Conservation (phyloP, 495 filamentous ascomycete species). For the Chaetomium fimeti region DNA sequence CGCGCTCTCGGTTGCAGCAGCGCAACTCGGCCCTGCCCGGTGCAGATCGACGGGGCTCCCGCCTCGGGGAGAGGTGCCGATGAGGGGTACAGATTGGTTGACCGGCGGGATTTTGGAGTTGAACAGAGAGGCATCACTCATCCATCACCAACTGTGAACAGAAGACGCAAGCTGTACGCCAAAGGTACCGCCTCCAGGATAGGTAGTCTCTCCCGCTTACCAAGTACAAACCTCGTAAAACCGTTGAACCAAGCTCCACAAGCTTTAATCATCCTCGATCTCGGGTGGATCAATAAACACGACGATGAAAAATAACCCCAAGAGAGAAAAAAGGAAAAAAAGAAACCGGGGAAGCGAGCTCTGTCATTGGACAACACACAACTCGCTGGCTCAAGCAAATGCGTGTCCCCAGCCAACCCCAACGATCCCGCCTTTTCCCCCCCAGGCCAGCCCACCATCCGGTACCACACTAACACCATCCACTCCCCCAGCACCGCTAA, state of each 20-base stretch:
- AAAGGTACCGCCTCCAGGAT: no score
- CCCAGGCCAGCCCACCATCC: background rate
- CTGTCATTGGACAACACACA: background rate
- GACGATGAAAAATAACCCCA: background rate
- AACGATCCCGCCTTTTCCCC: background rate
- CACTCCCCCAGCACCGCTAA: background rate
- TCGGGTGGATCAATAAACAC: background rate
- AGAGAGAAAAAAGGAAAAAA: background rate
- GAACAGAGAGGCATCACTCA: background rate
- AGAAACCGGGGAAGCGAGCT: background rate
- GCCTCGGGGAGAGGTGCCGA: background rate
- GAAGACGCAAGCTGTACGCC: no score
- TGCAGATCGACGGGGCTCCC: background rate
- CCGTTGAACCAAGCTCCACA: background rate
- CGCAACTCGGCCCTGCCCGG: background rate
- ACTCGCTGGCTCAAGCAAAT: background rate
- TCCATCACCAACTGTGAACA: no score
- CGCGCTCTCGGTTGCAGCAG: background rate
- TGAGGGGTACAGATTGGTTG: background rate
- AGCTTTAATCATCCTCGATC: background rate
- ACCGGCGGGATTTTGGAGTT: background rate
- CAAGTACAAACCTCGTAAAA: background rate
- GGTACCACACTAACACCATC: background rate
- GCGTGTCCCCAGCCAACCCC: background rate
- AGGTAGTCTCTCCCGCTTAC: no score